These are phyloP conservation scores for Marasmius oreades DNA, from an alignment of 1,284 basidiomycete species.

Conservation along the genomic window DNA sequence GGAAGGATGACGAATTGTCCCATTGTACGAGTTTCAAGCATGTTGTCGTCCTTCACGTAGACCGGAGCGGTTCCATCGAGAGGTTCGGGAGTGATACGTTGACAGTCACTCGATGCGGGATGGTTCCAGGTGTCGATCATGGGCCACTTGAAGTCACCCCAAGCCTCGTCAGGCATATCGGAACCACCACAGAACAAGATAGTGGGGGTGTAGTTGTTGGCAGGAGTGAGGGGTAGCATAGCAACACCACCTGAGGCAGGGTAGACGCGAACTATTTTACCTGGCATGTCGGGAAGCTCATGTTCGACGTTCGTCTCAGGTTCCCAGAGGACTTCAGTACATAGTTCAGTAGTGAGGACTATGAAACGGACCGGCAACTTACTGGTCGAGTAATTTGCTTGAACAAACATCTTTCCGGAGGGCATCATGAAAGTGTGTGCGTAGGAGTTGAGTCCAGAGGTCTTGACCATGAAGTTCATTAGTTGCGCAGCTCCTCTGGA, in stretches of 20 bases:
- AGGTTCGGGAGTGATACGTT: slow-evolving; percentile 15
- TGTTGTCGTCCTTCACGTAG: slow-evolving; percentile 68
- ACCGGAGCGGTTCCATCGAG: slow-evolving; percentile 10
- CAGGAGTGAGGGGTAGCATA: slow-evolving; percentile 79
- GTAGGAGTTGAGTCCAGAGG: slow-evolving; percentile 89
- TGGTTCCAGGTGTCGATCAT: slow-evolving; percentile 46
- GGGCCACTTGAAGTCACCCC: slow-evolving; percentile 59
- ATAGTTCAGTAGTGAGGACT: slow-evolving; percentile 1
- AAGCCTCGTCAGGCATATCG: slow-evolving; percentile 56
- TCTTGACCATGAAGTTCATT: slow-evolving; percentile 80
- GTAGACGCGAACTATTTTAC: slow-evolving; percentile 37
- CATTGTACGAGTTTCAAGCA: slow-evolving; percentile 73
- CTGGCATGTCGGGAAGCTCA: slow-evolving; percentile 46
- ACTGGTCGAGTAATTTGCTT: slow-evolving; percentile 81
- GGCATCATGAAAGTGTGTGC: slow-evolving; percentile 84
- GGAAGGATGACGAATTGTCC: slow-evolving; percentile 74
- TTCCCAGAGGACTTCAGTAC: slow-evolving; percentile 29
- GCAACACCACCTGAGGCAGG: slow-evolving; percentile 64
- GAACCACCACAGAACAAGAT: slow-evolving; percentile 80
- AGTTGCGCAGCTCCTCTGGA: slow-evolving; percentile 50
- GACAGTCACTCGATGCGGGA: slow-evolving; percentile 70
- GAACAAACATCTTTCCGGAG: slow-evolving; percentile 80
- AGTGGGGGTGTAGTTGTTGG: slow-evolving; percentile 77
- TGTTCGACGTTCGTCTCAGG: slow-evolving; percentile 46
- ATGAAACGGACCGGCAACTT: slow-evolving; percentile 24